Base-by-base conservation (phyloP, 2,329 filamentous ascomycete species). In the Coniochaeta ligniaria region DNA sequence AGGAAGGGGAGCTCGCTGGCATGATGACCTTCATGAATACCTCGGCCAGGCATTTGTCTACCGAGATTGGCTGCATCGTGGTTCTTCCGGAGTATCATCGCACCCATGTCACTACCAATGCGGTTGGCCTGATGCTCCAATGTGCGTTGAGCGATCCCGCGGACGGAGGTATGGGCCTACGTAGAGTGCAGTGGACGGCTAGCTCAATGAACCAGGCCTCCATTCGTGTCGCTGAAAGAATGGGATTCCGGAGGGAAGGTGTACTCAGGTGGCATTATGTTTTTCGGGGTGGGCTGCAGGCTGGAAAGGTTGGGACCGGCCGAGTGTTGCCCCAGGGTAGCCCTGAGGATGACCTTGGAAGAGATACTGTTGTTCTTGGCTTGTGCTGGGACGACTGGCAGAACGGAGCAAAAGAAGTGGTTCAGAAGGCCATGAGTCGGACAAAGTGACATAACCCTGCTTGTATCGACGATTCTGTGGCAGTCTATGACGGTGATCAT, bases 1-100 rank as follows among this genome's bases (percentile, higher is more conserved):
- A 63, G 9, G 68, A 69, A 16, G 70, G 68, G n/a, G 66, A 64
- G 38, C 61, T 72, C 6, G 69, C 69, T 1, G 70, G 71, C n/a
- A 64, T 68, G 43, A 65, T 71, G 35, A 60, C 63, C 43, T 71
- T 68, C 60, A 64, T 70, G 26, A 60, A 64, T 58, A 68, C 67
- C 17, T 67, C 66, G 14, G 22, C 50, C 9, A 33, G 33, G 1
- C 57, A 67, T 41, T 61, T 65, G 2, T 65, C 63, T 59, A 68
- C 66, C 16, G 70, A 72, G 61, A 68, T 73, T 8, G 76, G 75
- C 14, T 69, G 70, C 52, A 71, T 78, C 38, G 64, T 72, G 28
- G 69, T 70, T 11, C 63, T 75, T 16, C 73, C 73, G 1, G 36
- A 60, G 3, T 75, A 69, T 60, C 72, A 75, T 52, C 65, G 67